Percentiles rank a stretch among this genome's conserved stretches.
Evolutionary conservation across 2,329 filamentous ascomycete species (phyloP).

Genomic region (Fusarium sp.): DNA sequence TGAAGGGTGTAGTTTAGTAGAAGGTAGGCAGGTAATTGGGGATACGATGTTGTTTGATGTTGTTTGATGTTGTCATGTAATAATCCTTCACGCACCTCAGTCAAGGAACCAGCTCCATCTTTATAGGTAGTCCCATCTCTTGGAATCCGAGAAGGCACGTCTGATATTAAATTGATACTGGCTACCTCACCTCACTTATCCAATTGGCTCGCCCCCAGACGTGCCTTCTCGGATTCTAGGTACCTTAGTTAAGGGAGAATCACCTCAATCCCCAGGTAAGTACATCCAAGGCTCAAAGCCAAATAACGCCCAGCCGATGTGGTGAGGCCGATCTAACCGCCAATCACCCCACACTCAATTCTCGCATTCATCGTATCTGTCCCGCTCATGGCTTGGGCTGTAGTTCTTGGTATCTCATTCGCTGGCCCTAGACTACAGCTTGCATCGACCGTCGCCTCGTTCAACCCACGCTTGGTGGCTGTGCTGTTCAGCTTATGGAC

Average conservation of each 20-base stretch:
- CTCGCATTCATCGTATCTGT: constrained; percentile 37
- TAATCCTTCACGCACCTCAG: neutral
- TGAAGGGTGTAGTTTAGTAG: neutral
- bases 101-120: neutral
- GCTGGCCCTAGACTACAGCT: neutral
- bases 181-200: too few species aligned
- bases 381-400: neutral
- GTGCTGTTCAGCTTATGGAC: constrained; percentile 1
- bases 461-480: constrained; percentile 7
- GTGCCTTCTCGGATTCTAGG: too few species aligned
- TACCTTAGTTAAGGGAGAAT: too few species aligned
- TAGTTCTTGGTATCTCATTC: neutral
- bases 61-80: neutral
- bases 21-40: neutral
- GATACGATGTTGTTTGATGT: neutral
- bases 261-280: too few species aligned
- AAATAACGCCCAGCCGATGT: neutral
- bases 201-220: too few species aligned
- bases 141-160: too few species aligned
- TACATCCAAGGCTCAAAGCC: neutral
- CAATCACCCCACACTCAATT: neutral
- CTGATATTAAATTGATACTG: too few species aligned
- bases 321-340: constrained; percentile 1
- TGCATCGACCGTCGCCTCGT: neutral
- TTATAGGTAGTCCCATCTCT: constrained; percentile 7